Base-by-base conservation (phyloP, 2,329 filamentous ascomycete genomes). In the Mycosphaerelloides madeirae region DNA sequence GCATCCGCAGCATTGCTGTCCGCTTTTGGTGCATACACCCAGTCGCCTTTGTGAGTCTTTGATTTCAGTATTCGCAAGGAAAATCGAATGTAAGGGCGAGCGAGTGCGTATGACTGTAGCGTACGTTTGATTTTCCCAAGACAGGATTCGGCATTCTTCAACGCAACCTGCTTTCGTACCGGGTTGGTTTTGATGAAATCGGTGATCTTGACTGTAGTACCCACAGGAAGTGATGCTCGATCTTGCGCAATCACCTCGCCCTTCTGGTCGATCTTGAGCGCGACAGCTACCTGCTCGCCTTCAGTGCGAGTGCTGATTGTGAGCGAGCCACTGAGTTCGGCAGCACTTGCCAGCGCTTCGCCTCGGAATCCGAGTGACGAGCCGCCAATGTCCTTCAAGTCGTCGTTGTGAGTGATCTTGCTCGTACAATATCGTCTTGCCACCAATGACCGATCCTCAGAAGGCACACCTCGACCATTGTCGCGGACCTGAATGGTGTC, bases 351-450 rank as follows among this genome's bases (percentile, higher is more conserved):
- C 48, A 91, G 68, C 13, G 85, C 85, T 58, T 87, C 79, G 15
- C 86, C 86, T 29, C 86, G 78, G 58, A 90, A 91, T 2, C 86
- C 86, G n/a, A 90, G 73, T 25, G 75, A 82, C 33, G 68, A 70
- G 1, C 77, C 75, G 6, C 77, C 79, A 15, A 82, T 66, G 1
- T 58, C 62, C 39, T 67, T 70, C 29, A 89, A 67, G 38, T 89
- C 83, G 0, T 79, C 72, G 45, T 84, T 78, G n/a, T 68, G 69
- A 38, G 68, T 69, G 33, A 90, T 73, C 66, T 90, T 91, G 71
- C 84, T 89, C 1, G 86, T 90, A 56, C 84, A 78, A 22, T 82
- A 78, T n/a, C 73, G 74, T 41, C 75, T 75, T n/a, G 83, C 84
- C 2, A 87, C 70, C 4, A 73, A 61, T 13, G 75, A 65, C 29